phyloP scores from a whole-genome alignment of 106 monocot species.

The Xerophyta viscosa region DNA sequence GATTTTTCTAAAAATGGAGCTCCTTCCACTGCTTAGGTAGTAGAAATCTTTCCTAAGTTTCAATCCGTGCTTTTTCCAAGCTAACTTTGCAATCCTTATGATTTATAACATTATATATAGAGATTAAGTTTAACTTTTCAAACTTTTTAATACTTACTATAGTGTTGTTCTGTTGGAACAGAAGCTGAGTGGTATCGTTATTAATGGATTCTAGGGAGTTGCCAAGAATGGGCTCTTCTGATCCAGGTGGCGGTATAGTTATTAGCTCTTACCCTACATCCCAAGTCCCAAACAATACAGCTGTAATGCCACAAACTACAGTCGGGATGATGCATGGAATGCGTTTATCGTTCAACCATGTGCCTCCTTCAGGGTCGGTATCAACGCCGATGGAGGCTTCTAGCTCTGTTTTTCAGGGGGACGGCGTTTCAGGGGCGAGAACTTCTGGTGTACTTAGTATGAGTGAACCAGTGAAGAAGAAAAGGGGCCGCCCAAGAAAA shows the following conservation, averaged over 20 bases:
- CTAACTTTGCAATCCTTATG: no score
- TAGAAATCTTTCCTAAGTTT: no score
- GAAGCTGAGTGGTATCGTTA: no score
- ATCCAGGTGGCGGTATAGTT: conserved; percentile 6
- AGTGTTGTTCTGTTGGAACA: no score
- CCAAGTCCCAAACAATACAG: conserved; percentile 9
- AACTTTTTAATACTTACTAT: no score
- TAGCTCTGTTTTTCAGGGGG: conserved; percentile 14
- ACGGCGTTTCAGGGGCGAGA: conserved; percentile 11
- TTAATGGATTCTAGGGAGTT: conserved; percentile 30
- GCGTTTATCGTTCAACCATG: conserved; percentile 23
- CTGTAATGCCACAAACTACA: conserved; percentile 18
- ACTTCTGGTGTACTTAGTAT: conserved; percentile 17
- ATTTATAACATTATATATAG: no score
- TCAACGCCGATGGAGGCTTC: conserved; percentile 19
- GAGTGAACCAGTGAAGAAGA: conserved; percentile 46
- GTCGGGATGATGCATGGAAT: conserved; percentile 23
- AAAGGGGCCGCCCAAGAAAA: conserved; percentile 68
- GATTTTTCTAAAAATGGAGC: no score
- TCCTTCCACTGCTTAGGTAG: no score
- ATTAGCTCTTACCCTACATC: conserved; percentile 5
- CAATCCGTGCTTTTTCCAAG: no score
- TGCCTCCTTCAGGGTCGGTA: conserved; percentile 1
- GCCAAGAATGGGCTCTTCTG: conserved; percentile 18
- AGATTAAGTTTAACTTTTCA: no score